phyloP scores from a whole-genome alignment of 768 basidiomycete species.

The Hygrocybe coccinea region DNA sequence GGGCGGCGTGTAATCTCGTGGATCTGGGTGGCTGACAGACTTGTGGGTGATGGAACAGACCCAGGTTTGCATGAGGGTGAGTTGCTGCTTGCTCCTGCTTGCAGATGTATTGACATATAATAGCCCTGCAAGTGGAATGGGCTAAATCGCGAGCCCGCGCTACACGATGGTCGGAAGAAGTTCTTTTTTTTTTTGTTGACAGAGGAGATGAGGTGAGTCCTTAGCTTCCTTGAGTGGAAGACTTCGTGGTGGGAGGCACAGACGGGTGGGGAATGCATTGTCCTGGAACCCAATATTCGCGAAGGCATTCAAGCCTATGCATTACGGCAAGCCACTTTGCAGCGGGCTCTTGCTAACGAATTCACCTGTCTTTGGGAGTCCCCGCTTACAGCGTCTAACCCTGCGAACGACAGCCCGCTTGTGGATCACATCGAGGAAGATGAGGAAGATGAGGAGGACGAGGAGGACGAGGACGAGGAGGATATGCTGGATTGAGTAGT shows the following conservation, averaged over 20 bases:
- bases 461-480: neutral
- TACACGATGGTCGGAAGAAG: conserved; percentile 7
- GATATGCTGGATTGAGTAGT: neutral
- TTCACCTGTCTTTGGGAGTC: conserved; percentile 7
- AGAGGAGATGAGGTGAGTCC: conserved; percentile 8
- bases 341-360: neutral
- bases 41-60: neutral
- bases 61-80: conserved; percentile 2
- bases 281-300: too few relatives aligned
- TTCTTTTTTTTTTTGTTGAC: conserved; percentile 1
- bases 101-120: too few relatives aligned
- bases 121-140: too few relatives aligned
- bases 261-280: neutral
- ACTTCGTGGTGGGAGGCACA: conserved; percentile 4
- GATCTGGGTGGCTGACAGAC: conserved; percentile 6
- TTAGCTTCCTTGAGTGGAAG: conserved; percentile 2
- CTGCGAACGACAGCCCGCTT: too few relatives aligned
- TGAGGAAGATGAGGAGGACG: neutral
- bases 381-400: neutral
- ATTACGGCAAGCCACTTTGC: neutral
- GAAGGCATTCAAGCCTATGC: conserved; percentile 8
- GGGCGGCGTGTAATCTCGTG: conserved; percentile 4
- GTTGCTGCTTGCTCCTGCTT: neutral
- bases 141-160: neutral
- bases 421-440: neutral